Conservation (phyloP, 1,284 basidiomycete species). For the Trichosporon coremiiforme region DNA sequence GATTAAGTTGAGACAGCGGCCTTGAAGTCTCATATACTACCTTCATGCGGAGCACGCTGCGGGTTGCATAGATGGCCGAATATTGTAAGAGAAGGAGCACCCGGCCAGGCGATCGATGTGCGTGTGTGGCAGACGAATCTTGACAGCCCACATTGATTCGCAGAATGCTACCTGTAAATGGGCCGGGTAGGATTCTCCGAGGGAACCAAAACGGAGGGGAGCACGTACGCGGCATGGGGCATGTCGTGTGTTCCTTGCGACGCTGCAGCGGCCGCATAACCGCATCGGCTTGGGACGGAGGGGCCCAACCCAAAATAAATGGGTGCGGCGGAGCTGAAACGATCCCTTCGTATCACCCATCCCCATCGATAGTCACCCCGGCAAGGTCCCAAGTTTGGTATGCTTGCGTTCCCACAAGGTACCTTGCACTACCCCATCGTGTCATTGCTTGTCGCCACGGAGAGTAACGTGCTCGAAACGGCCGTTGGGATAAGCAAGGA, state of each 20-base stretch:
- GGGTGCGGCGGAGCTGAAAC: neutral
- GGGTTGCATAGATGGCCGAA: neutral
- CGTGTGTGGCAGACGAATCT: conserved; percentile 6
- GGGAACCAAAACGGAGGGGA: neutral
- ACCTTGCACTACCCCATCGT: too few species aligned
- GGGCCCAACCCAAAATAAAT: conserved; percentile 5
- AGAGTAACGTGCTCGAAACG: too few species aligned
- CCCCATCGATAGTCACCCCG: neutral
- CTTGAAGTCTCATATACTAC: neutral
- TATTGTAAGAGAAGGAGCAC: neutral
- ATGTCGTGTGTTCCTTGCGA: neutral
- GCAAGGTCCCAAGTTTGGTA: neutral
- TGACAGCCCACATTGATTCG: neutral
- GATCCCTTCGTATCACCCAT: neutral
- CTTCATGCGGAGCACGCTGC: neutral
- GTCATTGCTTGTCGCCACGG: too few species aligned
- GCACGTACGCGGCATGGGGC: neutral
- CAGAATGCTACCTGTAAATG: neutral
- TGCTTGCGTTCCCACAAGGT: too few species aligned
- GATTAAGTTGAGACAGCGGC: neutral
- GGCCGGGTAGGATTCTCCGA: neutral
- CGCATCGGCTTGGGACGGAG: neutral
- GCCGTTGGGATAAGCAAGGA: too few species aligned
- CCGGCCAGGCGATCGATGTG: neutral
- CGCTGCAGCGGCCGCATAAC: neutral